Conservation (phyloP, 805 yeast species). For the Candida methanosorbosa region DNA sequence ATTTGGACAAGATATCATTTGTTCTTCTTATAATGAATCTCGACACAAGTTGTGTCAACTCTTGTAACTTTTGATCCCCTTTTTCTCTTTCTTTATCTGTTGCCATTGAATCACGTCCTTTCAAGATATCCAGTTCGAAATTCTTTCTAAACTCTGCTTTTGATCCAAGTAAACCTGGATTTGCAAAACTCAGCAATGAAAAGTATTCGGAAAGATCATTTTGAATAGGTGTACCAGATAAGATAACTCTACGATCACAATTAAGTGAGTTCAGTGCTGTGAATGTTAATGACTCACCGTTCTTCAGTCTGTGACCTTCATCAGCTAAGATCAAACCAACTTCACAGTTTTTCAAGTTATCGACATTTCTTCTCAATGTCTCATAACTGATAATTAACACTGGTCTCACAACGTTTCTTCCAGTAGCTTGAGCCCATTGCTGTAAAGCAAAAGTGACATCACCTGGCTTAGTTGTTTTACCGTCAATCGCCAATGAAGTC, state of each 20-base stretch:
- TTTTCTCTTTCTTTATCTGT: constrained; percentile 63
- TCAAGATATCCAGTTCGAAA: constrained; percentile 70
- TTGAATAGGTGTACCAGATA: constrained; percentile 71
- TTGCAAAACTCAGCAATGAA: constrained; percentile 82
- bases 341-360: constrained; percentile 61
- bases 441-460: constrained; percentile 62
- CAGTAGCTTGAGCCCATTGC: constrained; percentile 83
- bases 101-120: constrained; percentile 87
- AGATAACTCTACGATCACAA: constrained; percentile 81
- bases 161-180: constrained; percentile 87
- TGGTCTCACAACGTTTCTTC: constrained; percentile 85
- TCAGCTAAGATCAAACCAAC: constrained; percentile 83
- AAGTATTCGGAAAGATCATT: constrained; percentile 92
- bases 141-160: constrained; percentile 76
- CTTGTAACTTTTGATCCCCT: constrained; percentile 64
- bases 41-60: constrained; percentile 69
- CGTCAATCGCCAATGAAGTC: constrained; percentile 87
- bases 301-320: constrained; percentile 76
- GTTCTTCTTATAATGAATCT: constrained; percentile 91
- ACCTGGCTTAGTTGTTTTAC: constrained; percentile 65
- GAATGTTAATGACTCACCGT: constrained; percentile 89
- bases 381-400: constrained; percentile 92
- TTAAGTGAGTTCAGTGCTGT: constrained; percentile 77
- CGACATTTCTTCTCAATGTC: constrained; percentile 80
- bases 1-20: constrained; percentile 88